Base-by-base conservation (phyloP, 352 stramenopile genomes). In the Pythium aquatile region DNA sequence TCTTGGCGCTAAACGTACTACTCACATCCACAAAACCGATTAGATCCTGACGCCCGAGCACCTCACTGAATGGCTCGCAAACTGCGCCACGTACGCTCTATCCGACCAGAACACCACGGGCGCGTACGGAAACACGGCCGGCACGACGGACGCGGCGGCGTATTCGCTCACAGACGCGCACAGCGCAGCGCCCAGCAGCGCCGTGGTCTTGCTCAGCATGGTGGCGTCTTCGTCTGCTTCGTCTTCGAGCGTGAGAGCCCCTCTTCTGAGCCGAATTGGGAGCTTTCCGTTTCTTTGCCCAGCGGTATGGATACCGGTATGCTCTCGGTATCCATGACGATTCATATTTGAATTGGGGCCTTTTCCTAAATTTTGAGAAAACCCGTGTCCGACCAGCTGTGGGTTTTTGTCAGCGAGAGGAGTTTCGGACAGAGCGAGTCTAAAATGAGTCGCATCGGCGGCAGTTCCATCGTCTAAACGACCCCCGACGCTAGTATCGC, bases 71-170 rank as follows among this genome's bases (percentile, higher is more conserved):
- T 51, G 3, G 10, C 42, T 55, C 35, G 16, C n/a, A 14, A 44
- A n/a, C 30, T 17, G 32, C 40, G 2, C 20, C 40, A 89, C 82
- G 63, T 67, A 92, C 83, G 79, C 61, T 58, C 72, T 75, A 54
- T 85, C 44, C 5, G 83, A 92, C 83, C 83, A 92, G 61, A 92
- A 66, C 11, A 90, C 48, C 8, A 89, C 66, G 35, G 83, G 83
- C 14, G 86, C 74, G 40, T 91, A 78, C 14, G 75, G 72, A 58
- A 78, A 77, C 40, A 85, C 58, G 29, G 63, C 76, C 17, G 63
- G 40, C 30, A 69, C 58, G 30, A 63, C 64, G 5, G 54, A 48
- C 42, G 59, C 49, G 9, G 67, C 37, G 42, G 57, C 17, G 37
- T 47, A 59, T 57, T n/a, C 76, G 35, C 8, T 68, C 68, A 49